A percentile compares a stretch with the other conserved stretches of the same genome.
Evolutionary conservation across 306 rosid genomes (phyloP).

Genomic region (Cercis canadensis): DNA sequence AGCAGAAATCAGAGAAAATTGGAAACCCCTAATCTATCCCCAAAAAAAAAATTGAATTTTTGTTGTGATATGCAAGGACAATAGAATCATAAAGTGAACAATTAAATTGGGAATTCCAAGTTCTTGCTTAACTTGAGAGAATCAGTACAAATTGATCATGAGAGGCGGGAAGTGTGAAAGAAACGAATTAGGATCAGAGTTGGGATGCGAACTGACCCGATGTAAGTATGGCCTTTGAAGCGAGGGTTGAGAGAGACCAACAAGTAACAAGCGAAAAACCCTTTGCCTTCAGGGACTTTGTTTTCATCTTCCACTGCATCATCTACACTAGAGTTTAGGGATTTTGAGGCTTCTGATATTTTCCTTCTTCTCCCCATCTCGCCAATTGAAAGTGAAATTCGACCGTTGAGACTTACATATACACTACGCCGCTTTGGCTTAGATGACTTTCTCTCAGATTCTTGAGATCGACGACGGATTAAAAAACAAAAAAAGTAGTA

Average conservation of each 20-base stretch:
- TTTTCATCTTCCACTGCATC: conserved; percentile 37
- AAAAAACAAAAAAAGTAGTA: no score
- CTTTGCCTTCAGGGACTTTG: conserved; percentile 31
- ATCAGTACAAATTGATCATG: conserved; percentile 27
- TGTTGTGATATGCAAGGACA: no score
- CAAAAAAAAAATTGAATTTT: neutral
- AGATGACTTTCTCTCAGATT: no score
- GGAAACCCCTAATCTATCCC: neutral
- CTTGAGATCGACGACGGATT: no score
- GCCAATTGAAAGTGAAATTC: conserved; percentile 41
- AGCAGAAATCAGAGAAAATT: conserved; percentile 9
- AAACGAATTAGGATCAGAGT: neutral
- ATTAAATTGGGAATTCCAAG: neutral
- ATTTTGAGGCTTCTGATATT: conserved; percentile 43
- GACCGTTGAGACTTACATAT: conserved; percentile 65
- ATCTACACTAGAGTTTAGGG: conserved; percentile 37
- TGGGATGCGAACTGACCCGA: conserved; percentile 54
- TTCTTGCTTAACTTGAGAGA: neutral
- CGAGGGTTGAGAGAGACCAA: conserved; percentile 82
- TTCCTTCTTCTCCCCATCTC: conserved; percentile 54
- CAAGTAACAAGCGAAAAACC: conserved; percentile 89
- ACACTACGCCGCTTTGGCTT: no score
- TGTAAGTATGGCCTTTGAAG: conserved; percentile 87
- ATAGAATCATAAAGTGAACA: neutral
- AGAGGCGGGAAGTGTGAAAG: conserved; percentile 10